Conservation (phyloP, 108 stramenopile genomes). For the Conticribra weissflogii region DNA sequence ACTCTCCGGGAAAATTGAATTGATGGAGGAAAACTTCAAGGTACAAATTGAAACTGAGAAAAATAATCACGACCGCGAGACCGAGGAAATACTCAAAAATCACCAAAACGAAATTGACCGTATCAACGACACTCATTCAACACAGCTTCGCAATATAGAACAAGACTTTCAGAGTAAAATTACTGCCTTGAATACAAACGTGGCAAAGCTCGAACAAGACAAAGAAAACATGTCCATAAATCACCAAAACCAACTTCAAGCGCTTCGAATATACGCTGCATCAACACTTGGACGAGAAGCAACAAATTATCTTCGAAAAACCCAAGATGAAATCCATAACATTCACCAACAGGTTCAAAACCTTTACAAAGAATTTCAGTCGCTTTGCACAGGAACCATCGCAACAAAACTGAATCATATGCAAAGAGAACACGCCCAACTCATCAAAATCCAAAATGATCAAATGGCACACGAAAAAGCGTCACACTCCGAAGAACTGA, state of each 20-base stretch:
- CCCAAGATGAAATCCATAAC: slow-evolving; percentile 7
- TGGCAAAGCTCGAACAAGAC: slow-evolving; percentile 9
- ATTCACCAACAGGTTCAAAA: slow-evolving; percentile 6
- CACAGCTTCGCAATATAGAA: slow-evolving; percentile 14
- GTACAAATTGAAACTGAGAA: background rate
- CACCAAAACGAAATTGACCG: slow-evolving; percentile 21
- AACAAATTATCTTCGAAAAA: no score
- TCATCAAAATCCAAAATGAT: background rate
- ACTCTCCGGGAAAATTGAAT: background rate
- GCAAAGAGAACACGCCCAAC: slow-evolving; percentile 1
- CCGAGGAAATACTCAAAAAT: slow-evolving; percentile 5
- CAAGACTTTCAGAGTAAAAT: background rate
- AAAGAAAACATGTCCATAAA: slow-evolving; percentile 6
- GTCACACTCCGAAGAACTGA: slow-evolving; percentile 13
- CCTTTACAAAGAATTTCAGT: slow-evolving; percentile 17
- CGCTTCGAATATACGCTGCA: slow-evolving; percentile 8
- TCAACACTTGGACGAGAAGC: background rate
- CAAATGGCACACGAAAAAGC: slow-evolving; percentile 17
- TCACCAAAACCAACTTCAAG: slow-evolving; percentile 5
- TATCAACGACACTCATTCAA: slow-evolving; percentile 6
- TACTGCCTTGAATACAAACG: background rate
- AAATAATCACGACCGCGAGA: slow-evolving; percentile 5
- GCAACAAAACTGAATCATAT: slow-evolving; percentile 2
- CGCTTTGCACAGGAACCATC: slow-evolving; percentile 1
- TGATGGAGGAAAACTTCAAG: background rate